phyloP scores from a whole-genome alignment of 2,329 filamentous ascomycete genomes.

The Proliferodiscus dingleyae region DNA sequence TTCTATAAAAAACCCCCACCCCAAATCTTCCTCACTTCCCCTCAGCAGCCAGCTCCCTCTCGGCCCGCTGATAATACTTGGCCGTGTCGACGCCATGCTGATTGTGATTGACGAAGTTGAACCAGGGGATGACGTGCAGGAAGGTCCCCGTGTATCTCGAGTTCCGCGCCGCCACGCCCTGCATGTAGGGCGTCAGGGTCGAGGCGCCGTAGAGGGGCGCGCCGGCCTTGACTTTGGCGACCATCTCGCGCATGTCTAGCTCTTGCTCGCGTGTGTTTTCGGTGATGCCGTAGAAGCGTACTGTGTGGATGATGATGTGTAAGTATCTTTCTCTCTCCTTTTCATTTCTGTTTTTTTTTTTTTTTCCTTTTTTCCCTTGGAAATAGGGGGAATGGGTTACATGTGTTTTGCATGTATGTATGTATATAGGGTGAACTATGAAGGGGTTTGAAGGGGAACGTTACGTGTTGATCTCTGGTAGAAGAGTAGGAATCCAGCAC shows the following conservation, averaged over 20 bases:
- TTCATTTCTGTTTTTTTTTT: too few relatives aligned
- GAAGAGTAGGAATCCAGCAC: slow-evolving; percentile 77
- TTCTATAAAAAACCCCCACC: too few relatives aligned
- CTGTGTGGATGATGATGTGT: slow-evolving; percentile 40
- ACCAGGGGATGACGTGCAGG: slow-evolving; percentile 84
- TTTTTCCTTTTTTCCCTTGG: too few relatives aligned
- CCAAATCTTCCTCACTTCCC: slow-evolving; percentile 34
- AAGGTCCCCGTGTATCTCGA: slow-evolving; percentile 86
- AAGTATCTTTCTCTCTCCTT: too few relatives aligned
- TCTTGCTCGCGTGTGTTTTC: slow-evolving; percentile 91
- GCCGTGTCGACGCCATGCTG: slow-evolving; percentile 94
- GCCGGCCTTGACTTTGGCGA: slow-evolving; percentile 88
- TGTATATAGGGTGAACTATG: too few relatives aligned
- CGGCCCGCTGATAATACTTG: slow-evolving; percentile 96
- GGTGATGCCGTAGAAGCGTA: slow-evolving; percentile 90
- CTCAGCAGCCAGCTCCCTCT: slow-evolving; percentile 87
- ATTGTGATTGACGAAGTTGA: slow-evolving; percentile 96
- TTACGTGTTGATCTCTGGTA: slow-evolving; percentile 83
- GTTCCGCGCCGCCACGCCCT: slow-evolving; percentile 88
- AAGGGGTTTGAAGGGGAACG: too few relatives aligned
- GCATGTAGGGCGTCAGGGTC: slow-evolving; percentile 77
- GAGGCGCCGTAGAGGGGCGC: slow-evolving; percentile 84
- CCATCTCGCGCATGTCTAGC: slow-evolving; percentile 98
- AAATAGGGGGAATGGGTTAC: too few relatives aligned
- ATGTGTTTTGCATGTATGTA: too few relatives aligned